A percentile compares a stretch with the other conserved stretches of the same genome.
These are phyloP conservation scores for Aureobasidium sp. DNA, from an alignment of 2,329 filamentous ascomycete species.

Conservation along the genomic window DNA sequence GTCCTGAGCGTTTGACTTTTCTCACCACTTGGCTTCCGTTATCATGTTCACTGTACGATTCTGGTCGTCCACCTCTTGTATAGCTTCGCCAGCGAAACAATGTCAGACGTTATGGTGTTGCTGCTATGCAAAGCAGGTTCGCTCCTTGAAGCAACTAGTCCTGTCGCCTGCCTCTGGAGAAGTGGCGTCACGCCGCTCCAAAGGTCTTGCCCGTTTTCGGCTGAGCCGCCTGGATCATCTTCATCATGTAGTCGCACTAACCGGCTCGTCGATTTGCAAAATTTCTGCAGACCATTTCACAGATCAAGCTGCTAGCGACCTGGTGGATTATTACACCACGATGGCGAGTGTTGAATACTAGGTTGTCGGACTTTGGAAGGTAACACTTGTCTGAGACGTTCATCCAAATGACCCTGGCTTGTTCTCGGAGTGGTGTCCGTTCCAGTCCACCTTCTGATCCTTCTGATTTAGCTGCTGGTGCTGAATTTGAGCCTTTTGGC, in stretches of 20 bases:
- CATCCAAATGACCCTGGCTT: neutral
- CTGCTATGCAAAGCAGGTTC: neutral
- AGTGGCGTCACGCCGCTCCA: neutral
- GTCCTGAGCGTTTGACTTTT: constrained; percentile 13
- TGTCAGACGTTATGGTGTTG: neutral
- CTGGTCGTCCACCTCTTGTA: neutral
- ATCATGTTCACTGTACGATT: neutral
- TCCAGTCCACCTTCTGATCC: neutral
- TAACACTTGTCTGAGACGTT: neutral
- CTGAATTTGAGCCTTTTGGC: neutral
- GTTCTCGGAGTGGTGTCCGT: neutral
- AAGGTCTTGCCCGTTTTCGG: neutral
- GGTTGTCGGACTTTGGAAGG: neutral
- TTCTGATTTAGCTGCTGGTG: neutral
- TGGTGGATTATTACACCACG: neutral
- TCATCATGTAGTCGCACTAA: neutral
- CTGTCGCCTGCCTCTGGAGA: neutral
- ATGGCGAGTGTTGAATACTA: neutral
- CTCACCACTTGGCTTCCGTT: neutral
- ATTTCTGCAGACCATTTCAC: neutral
- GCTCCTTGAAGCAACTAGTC: neutral
- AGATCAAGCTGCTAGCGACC: neutral
- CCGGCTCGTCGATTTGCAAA: neutral
- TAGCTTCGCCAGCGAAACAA: neutral
- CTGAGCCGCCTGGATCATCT: constrained; percentile 4